Evolutionary conservation across 345 rosid species (phyloP), one percentile per base, ranked within the genome.

Genomic region (Heritiera fomes): DNA sequence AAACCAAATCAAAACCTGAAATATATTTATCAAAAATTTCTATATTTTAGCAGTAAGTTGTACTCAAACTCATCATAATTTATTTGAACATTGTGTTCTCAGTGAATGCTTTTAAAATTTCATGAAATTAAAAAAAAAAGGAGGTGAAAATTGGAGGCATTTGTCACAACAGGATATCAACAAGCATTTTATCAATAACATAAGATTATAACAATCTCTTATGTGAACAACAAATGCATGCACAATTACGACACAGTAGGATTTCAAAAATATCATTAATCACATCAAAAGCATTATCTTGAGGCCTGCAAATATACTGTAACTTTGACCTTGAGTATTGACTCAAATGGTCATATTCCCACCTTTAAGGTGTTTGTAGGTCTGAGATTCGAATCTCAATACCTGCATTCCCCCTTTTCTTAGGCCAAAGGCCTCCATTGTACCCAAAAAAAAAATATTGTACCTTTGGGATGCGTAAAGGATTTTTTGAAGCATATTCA

Each of bases 401-500:
- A 23, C 28, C 28, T 0, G 28, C 28, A 23, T 23, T 23, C 28
- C 28, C 28, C 28, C 28, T 23, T 23, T 23, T 23, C 28, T 23
- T 23, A 23, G 28, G 28, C 28, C 28, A 23, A 23, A 23, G 28
- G 28, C 28, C 28, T 23, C 28, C 28, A 23, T 23, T 23, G 28
- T 23, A 23, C 0, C 28, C 28, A 23, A 23, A 23, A 23, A 23
- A 23, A 23, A 23, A 23, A 23, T 23, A 23, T 23, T 23, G 28
- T 91, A 97, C 99, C 98, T 89, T 93, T 5, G 99, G 99, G 79
- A 97, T 89, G 68, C 98, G 97, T 79, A 97, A 81, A 78, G 98
- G 94, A 73, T 97, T 94, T 84, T 87, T 97, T 69, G 90, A 85
- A 80, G 94, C 98, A 84, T 97, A 97, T 81, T 97, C 98, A 83